Conservation (phyloP, 495 filamentous ascomycete species). For the Penicillium turbatum region DNA sequence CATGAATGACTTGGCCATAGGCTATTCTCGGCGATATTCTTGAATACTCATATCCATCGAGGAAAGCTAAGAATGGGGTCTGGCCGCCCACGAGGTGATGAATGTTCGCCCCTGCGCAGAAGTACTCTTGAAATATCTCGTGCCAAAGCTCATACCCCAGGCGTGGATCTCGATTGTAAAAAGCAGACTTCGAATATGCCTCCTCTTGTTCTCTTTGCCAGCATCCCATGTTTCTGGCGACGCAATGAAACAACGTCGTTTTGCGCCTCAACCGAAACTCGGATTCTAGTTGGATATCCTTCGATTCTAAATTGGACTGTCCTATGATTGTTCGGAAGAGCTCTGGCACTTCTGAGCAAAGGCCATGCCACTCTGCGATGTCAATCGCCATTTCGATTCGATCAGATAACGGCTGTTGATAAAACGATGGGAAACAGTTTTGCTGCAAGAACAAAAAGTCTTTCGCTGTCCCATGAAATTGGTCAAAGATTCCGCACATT, state of each 20-base stretch:
- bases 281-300: neutral
- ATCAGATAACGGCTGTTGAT: neutral
- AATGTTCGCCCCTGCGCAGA: neutral
- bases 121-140: neutral
- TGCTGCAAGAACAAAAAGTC: slow-evolving; percentile 9
- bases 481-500: neutral
- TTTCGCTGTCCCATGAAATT: slow-evolving; percentile 3
- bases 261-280: neutral
- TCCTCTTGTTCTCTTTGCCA: too few relatives aligned
- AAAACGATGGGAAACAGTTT: slow-evolving; percentile 3
- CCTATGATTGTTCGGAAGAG: neutral
- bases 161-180: too few relatives aligned
- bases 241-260: neutral
- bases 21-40: too few relatives aligned
- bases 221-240: neutral
- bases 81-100: neutral
- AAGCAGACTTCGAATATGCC: too few relatives aligned
- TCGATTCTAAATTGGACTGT: neutral
- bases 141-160: neutral
- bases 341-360: too few relatives aligned
- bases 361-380: too few relatives aligned
- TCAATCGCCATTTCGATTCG: slow-evolving; percentile 2
- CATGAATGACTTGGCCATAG: neutral
- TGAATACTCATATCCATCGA: neutral
- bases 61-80: neutral